Evolutionary conservation across 495 filamentous ascomycete species (phyloP), one percentile per base, ranked within the genome.

Genomic region (Recurvomyces mirabilis): DNA sequence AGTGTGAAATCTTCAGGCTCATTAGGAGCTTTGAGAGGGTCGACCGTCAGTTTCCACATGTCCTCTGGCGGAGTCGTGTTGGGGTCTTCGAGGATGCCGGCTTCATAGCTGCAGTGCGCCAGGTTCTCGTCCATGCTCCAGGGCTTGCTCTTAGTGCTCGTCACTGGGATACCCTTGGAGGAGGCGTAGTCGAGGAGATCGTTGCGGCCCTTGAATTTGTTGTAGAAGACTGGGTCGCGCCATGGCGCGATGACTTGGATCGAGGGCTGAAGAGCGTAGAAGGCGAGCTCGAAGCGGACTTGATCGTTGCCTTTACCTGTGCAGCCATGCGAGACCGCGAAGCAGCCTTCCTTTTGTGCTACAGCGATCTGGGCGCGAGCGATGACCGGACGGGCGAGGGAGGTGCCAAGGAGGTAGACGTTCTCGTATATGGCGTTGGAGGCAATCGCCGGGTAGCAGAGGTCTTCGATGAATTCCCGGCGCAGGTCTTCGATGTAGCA

Each of bases 241-340:
- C 89, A 94, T 23, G 87, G 89, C 35, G 86, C 85, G 60, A 93
- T 84, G 65, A 93, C 73, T 66, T 87, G 83, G 66, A 88, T 82
- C 34, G 66, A 65, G 43, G 83, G 84, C 63, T 87, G 72, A 12
- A 67, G 48, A 5, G 64, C 58, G 44, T 77, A 74, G 67, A 82
- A 86, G 26, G 77, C 81, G 46, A 86, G 71, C 59, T 87, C 82
- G 68, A 93, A 91, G 56, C 86, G 78, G 46, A 93, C 82, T 63
- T 87, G 81, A 62, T 89, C 82, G 57, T 88, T 87, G 52, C 84
- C 86, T 65, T 89, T 87, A 50, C 84, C 83, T 19, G 85, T 88
- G 68, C 81, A 87, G 46, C 84, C 84, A 68, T 89, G 84, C 51
- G 74, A 78, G 55, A 88, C 68, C 37, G 70, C 65, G 51, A 77